phyloP scores from a whole-genome alignment of 177 flowering plant species.

The Vitis hybrid region DNA sequence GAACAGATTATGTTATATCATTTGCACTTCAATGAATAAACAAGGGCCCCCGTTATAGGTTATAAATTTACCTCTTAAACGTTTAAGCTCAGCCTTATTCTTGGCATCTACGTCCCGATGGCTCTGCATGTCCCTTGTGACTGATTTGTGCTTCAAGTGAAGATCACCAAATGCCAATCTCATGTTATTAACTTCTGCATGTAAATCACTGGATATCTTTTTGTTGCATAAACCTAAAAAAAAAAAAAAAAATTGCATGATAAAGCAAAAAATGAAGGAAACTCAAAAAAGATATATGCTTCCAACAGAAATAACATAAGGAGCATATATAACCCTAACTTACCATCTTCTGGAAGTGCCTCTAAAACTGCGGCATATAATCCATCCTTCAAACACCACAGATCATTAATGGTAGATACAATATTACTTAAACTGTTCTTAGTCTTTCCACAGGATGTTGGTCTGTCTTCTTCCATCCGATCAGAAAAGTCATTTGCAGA shows the following conservation, averaged over 20 bases:
- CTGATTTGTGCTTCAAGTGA: constrained; percentile 61
- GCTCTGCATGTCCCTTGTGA: constrained; percentile 50
- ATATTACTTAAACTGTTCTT: constrained; percentile 43
- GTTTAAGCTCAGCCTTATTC: constrained; percentile 63
- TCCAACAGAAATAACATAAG: background rate
- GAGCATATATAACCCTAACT: background rate
- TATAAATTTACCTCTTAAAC: constrained; percentile 54
- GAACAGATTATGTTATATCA: too few species aligned
- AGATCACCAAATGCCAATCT: constrained; percentile 53
- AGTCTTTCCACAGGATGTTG: constrained; percentile 25
- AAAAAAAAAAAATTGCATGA: constrained; percentile 4
- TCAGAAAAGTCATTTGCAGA: constrained; percentile 34
- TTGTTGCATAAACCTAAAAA: constrained; percentile 43
- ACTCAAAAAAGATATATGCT: background rate
- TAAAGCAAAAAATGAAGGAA: constrained; percentile 11
- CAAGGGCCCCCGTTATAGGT: background rate
- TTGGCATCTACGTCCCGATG: constrained; percentile 57
- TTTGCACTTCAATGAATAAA: background rate
- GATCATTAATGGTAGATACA: constrained; percentile 44
- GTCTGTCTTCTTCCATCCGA: constrained; percentile 37
- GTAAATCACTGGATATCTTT: constrained; percentile 38
- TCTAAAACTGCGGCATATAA: constrained; percentile 32
- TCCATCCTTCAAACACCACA: constrained; percentile 49
- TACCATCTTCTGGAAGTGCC: constrained; percentile 57
- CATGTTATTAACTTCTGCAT: constrained; percentile 51